Evolutionary conservation across 2,329 filamentous ascomycete species (phyloP).

Genomic region (Exophiala viscosa): DNA sequence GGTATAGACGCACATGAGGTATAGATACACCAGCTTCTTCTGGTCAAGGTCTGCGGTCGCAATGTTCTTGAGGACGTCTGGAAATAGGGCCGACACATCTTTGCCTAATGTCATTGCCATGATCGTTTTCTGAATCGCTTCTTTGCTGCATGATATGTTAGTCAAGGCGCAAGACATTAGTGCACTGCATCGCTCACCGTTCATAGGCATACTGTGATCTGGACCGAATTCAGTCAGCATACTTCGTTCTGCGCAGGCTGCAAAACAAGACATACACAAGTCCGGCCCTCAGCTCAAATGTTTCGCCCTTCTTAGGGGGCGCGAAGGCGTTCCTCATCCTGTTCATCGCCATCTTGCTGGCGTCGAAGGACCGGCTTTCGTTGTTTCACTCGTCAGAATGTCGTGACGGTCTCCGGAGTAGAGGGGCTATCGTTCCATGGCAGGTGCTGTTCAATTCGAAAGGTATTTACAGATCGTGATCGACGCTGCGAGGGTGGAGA

Average conservation of each 20-base stretch:
- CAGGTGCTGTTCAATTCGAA: too few relatives aligned
- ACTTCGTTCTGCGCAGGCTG: conserved; percentile 29
- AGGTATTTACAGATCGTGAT: too few relatives aligned
- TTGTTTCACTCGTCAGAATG: background rate
- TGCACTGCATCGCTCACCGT: conserved; percentile 49
- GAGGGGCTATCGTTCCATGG: conserved; percentile 21
- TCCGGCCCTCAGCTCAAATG: conserved; percentile 91
- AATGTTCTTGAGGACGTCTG: conserved; percentile 98
- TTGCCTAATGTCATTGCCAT: conserved; percentile 99
- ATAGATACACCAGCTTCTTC: conserved; percentile 98
- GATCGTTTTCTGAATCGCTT: conserved; percentile 99
- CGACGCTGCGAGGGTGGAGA: too few relatives aligned
- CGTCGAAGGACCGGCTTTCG: background rate
- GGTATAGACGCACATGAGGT: conserved; percentile 70
- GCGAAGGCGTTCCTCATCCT: conserved; percentile 92
- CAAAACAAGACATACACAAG: conserved; percentile 58
- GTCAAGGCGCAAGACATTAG: conserved; percentile 20
- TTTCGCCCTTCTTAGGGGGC: conserved; percentile 92
- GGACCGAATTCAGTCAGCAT: conserved; percentile 31
- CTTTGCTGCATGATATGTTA: conserved; percentile 59
- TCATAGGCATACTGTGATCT: conserved; percentile 99
- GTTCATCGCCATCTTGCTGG: conserved; percentile 77
- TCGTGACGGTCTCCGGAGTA: conserved; percentile 5
- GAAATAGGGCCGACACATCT: conserved; percentile 94
- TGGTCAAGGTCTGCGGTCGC: conserved; percentile 91